phyloP scores from a whole-genome alignment of 2,329 filamentous ascomycete genomes.

The Aaosphaeria pasadenensis region DNA sequence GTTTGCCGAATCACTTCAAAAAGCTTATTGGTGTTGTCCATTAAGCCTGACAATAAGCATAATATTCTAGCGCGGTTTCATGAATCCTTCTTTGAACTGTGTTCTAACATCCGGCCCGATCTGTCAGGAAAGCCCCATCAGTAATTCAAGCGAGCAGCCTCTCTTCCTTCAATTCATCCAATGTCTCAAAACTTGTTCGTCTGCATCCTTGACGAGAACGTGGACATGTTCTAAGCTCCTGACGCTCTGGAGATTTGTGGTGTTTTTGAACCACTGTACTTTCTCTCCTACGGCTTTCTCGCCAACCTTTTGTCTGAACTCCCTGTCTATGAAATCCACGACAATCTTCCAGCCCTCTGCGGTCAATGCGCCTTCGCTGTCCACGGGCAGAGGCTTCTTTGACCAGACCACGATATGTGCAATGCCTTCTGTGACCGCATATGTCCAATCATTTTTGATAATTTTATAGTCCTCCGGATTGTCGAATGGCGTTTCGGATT shows the following conservation, averaged over 20 bases:
- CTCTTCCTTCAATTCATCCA: slow-evolving; percentile 22
- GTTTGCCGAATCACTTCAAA: no score
- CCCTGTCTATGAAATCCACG: slow-evolving; percentile 32
- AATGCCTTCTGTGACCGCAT: slow-evolving; percentile 55
- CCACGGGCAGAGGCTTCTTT: slow-evolving; percentile 33
- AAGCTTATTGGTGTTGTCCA: no score
- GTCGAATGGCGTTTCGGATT: slow-evolving; percentile 52
- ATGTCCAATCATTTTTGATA: slow-evolving; percentile 63
- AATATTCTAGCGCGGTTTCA: no score
- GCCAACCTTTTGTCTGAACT: slow-evolving; percentile 44
- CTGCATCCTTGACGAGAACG: slow-evolving; percentile 69
- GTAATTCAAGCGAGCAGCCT: no score
- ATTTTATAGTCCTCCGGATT: slow-evolving; percentile 55
- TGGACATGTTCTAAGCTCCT: slow-evolving; percentile 69
- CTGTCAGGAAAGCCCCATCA: no score
- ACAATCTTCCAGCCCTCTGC: slow-evolving; percentile 24
- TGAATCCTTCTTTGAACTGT: no score
- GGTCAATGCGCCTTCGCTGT: slow-evolving; percentile 30
- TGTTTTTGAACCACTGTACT: slow-evolving; percentile 66
- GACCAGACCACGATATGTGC: slow-evolving; percentile 57
- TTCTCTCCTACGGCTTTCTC: slow-evolving; percentile 41
- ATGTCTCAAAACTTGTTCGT: slow-evolving; percentile 47
- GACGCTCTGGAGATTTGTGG: slow-evolving; percentile 59
- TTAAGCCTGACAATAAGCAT: no score
- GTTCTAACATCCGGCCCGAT: no score